Evolutionary conservation across 306 rosid species (phyloP).

Genomic region (Prunus dulcis): DNA sequence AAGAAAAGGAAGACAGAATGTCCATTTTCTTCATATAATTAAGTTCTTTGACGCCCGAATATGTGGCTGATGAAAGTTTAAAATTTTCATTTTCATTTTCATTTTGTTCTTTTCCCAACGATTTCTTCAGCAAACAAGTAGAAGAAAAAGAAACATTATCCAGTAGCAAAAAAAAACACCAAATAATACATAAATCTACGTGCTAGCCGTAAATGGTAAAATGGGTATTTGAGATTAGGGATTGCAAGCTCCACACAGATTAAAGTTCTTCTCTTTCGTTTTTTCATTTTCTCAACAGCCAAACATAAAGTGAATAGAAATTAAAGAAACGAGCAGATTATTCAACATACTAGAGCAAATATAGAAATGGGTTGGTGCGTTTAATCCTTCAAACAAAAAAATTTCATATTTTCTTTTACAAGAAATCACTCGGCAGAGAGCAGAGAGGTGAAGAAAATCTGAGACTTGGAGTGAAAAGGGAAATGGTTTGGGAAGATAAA

Average conservation of each 20-base stretch:
- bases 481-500: neutral
- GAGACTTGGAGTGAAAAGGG: neutral
- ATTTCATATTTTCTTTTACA: neutral
- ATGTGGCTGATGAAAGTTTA: neutral
- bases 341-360: neutral
- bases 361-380: neutral
- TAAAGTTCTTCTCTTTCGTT: neutral
- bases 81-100: neutral
- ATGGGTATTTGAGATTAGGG: neutral
- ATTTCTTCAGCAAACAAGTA: too few relatives aligned
- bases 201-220: neutral
- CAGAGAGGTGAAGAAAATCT: neutral
- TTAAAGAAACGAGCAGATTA: neutral
- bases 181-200: neutral
- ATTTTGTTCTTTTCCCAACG: too few relatives aligned
- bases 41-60: neutral
- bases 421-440: neutral
- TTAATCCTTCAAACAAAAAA: neutral
- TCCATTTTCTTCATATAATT: neutral
- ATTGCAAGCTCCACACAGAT: neutral
- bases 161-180: neutral
- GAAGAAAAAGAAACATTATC: too few relatives aligned
- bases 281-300: neutral
- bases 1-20: neutral
- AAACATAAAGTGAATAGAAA: neutral